Percentiles rank a stretch among this genome's conserved stretches.
Evolutionary conservation across 2,329 filamentous ascomycete species (phyloP).

Genomic region (Amylocarpus encephaloides): DNA sequence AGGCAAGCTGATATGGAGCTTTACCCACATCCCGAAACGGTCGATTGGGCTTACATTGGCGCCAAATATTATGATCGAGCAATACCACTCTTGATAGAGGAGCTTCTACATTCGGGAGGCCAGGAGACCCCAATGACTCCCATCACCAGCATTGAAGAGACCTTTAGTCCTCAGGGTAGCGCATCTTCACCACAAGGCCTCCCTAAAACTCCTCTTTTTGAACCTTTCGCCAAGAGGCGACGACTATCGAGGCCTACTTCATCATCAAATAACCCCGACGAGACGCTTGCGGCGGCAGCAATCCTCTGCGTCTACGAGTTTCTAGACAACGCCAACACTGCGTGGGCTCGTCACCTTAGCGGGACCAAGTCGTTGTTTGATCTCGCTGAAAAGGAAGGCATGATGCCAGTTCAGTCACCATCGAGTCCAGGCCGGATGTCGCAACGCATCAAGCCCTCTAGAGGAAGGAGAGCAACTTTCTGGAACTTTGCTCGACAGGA

Average conservation of each 20-base stretch:
- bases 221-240: conserved; percentile 33
- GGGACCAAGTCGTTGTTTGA: conserved; percentile 58
- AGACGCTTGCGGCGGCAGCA: conserved; percentile 57
- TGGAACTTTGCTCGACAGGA: conserved; percentile 64
- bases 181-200: conserved; percentile 21
- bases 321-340: conserved; percentile 55
- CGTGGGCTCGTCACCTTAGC: conserved; percentile 59
- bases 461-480: conserved; percentile 53
- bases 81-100: conserved; percentile 42
- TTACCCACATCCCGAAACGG: conserved; percentile 38
- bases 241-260: conserved; percentile 36
- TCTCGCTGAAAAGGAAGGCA: conserved; percentile 44
- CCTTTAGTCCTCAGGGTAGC: conserved; percentile 21
- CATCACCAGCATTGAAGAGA: conserved; percentile 31
- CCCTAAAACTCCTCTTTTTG: conserved; percentile 16
- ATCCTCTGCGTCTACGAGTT: conserved; percentile 64
- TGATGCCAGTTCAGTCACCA: conserved; percentile 37
- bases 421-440: conserved; percentile 31
- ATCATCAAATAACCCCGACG: conserved; percentile 43
- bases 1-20: conserved; percentile 46
- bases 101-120: conserved; percentile 29
- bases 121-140: conserved; percentile 23
- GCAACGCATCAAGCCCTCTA: conserved; percentile 38
- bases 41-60: conserved; percentile 55
- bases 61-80: conserved; percentile 55